Evolutionary conservation across 495 filamentous ascomycete species (phyloP).

Genomic region (Choiromyces venosus): DNA sequence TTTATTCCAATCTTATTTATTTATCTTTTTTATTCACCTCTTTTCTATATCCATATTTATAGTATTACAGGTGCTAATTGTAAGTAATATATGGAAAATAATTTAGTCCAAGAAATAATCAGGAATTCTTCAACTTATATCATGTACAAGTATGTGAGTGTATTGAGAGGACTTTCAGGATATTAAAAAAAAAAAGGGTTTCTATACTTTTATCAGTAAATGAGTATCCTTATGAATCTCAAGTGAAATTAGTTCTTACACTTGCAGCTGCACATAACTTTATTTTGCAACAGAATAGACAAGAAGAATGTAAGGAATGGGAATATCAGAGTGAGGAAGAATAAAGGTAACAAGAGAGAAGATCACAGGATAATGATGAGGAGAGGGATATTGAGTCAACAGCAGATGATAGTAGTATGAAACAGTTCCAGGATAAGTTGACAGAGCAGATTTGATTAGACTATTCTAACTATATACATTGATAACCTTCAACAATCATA

Average conservation of each 20-base stretch:
- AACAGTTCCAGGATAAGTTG: neutral
- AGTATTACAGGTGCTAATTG: too few species aligned
- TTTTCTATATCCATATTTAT: too few species aligned
- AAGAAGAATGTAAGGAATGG: neutral
- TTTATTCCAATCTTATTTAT: too few species aligned
- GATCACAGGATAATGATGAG: neutral
- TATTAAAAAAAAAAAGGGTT: constrained; percentile 21
- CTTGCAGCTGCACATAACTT: constrained; percentile 14
- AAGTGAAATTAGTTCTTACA: constrained; percentile 6
- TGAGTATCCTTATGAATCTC: constrained; percentile 5
- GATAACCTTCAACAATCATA: neutral
- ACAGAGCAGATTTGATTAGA: neutral
- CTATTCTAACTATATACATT: neutral
- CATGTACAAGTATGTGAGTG: constrained; percentile 9
- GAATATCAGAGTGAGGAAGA: neutral
- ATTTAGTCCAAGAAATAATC: constrained; percentile 11
- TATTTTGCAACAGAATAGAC: neutral
- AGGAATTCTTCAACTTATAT: constrained; percentile 19
- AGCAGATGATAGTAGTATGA: neutral
- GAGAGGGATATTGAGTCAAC: neutral
- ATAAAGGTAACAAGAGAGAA: neutral
- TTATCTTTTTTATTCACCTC: neutral
- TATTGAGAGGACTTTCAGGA: constrained; percentile 14
- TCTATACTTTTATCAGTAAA: neutral
- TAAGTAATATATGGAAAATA: too few species aligned